Percentiles rank a stretch among this genome's conserved stretches.
Evolutionary conservation across 2,329 filamentous ascomycete genomes (phyloP).

Genomic region (Penicillium glabrum): DNA sequence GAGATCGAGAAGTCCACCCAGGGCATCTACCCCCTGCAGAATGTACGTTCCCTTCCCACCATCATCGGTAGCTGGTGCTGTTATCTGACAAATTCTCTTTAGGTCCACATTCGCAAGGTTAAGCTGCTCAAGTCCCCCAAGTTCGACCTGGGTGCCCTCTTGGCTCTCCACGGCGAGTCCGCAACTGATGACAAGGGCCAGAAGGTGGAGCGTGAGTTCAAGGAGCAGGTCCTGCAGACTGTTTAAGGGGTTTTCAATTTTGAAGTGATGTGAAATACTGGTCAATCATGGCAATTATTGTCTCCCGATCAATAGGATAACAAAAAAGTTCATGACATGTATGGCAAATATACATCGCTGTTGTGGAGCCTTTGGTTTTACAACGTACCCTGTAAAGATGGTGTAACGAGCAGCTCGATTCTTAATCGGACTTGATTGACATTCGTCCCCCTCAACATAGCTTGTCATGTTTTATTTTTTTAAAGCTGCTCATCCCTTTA

Average conservation of each 20-base stretch:
- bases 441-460: too few relatives aligned
- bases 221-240: constrained; percentile 91
- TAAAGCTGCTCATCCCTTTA: too few relatives aligned
- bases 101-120: constrained; percentile 99
- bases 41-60: constrained; percentile 65
- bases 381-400: neutral
- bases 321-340: constrained; percentile 29
- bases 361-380: neutral
- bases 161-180: constrained; percentile 97
- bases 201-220: constrained; percentile 99
- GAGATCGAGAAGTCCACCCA: constrained; percentile 99
- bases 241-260: constrained; percentile 72
- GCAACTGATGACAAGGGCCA: constrained; percentile 93
- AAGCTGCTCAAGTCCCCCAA: constrained; percentile 99
- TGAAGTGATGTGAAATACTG: constrained; percentile 78
- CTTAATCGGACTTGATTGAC: too few relatives aligned
- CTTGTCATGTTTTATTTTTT: too few relatives aligned
- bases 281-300: constrained; percentile 50
- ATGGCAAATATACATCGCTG: constrained; percentile 16
- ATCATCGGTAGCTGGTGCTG: neutral
- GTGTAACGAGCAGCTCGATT: too few relatives aligned
- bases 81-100: constrained; percentile 26
- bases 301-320: constrained; percentile 28
- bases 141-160: constrained; percentile 95
- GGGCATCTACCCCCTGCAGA: constrained; percentile 99